A percentile compares a stretch with the other conserved stretches of the same genome.
Conservation (phyloP, 306 rosid species). For the Cajanus cajan region DNA sequence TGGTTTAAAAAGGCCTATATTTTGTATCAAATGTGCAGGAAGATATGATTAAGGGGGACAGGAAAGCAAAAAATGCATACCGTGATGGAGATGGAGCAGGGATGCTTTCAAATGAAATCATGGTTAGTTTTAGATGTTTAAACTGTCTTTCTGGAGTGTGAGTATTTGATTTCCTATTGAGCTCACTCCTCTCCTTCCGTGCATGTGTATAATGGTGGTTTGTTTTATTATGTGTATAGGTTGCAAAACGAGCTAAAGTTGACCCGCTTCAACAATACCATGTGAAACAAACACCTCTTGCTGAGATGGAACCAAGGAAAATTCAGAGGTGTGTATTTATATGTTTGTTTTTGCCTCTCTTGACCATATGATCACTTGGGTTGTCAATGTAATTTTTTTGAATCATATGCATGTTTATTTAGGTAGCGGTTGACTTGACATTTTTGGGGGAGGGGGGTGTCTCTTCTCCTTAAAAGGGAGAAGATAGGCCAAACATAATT, state of each 20-base stretch:
- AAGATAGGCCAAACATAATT: background rate
- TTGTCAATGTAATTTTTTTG: background rate
- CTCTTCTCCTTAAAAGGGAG: background rate
- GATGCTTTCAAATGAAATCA: conserved; percentile 59
- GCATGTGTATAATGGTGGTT: conserved; percentile 10
- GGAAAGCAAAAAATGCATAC: conserved; percentile 44
- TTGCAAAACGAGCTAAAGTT: conserved; percentile 51
- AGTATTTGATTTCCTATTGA: conserved; percentile 23
- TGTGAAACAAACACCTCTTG: conserved; percentile 39
- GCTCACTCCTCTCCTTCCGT: background rate
- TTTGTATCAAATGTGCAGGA: conserved; percentile 43
- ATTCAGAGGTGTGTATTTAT: conserved; percentile 55
- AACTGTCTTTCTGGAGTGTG: conserved; percentile 1
- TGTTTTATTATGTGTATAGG: conserved; percentile 46
- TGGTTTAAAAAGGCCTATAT: conserved; percentile 24
- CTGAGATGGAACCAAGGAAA: conserved; percentile 52
- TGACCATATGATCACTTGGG: background rate
- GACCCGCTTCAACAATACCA: conserved; percentile 47
- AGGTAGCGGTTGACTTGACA: background rate
- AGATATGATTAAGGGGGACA: conserved; percentile 52
- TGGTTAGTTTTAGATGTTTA: conserved; percentile 52
- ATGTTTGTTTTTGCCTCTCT: background rate
- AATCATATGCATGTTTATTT: background rate
- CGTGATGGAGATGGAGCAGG: conserved; percentile 45
- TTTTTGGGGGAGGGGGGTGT: background rate